Evolutionary conservation across 2,329 filamentous ascomycete genomes (phyloP).

Genomic region (Colletotrichum tofieldiae): DNA sequence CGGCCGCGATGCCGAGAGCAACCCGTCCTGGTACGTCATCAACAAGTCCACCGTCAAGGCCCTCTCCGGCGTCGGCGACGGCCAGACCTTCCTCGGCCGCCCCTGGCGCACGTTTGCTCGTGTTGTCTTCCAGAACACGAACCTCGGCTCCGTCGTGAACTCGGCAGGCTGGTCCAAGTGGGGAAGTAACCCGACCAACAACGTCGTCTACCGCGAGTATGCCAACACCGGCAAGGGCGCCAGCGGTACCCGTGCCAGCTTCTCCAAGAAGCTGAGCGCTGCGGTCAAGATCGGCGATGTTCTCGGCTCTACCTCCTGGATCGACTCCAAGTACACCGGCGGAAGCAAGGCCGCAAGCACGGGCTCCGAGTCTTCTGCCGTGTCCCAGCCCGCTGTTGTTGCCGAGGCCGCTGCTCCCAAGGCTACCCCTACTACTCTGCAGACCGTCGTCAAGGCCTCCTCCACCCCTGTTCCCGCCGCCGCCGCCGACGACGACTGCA

Average conservation of each 20-base stretch:
- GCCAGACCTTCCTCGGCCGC: constrained; percentile 63
- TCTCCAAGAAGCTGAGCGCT: constrained; percentile 54
- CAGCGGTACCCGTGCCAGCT: constrained; percentile 65
- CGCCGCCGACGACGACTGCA: constrained; percentile 30
- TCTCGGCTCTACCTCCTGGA: constrained; percentile 49
- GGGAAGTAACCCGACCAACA: constrained; percentile 64
- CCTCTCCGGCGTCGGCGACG: constrained; percentile 54
- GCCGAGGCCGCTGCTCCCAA: constrained; percentile 16
- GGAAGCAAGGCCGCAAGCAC: constrained; percentile 14
- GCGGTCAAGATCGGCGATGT: constrained; percentile 53
- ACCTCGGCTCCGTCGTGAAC: constrained; percentile 72
- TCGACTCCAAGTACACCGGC: constrained; percentile 45
- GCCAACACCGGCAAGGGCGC: constrained; percentile 72
- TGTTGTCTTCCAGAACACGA: constrained; percentile 65
- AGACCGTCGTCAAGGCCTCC: constrained; percentile 28
- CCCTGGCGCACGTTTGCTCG: constrained; percentile 64
- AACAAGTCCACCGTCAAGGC: constrained; percentile 61
- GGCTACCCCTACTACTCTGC: constrained; percentile 17
- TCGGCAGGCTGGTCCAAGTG: constrained; percentile 71
- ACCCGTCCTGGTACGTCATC: constrained; percentile 63
- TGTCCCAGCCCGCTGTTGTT: constrained; percentile 1
- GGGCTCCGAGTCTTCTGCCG: not conserved
- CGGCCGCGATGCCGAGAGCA: constrained; percentile 55
- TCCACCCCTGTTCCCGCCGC: constrained; percentile 22
- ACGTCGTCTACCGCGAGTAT: constrained; percentile 73